phyloP scores from a whole-genome alignment of 2,329 filamentous ascomycete species.

The Chaetomium strumarium region DNA sequence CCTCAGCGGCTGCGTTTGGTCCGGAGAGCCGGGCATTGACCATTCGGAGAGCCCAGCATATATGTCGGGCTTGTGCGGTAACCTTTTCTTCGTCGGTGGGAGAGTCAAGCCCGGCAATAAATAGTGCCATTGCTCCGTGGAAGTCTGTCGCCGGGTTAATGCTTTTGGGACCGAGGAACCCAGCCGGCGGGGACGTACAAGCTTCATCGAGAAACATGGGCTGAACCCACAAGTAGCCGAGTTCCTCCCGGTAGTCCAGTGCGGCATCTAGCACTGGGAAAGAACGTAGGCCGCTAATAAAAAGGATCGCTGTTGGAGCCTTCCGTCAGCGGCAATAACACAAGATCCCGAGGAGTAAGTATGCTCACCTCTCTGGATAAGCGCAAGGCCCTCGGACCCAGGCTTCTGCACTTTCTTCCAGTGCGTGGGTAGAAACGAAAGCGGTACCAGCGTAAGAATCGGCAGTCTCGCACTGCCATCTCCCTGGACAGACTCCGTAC shows the following conservation, averaged over 20 bases:
- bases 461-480: not conserved
- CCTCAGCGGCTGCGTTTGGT: slow-evolving; percentile 24
- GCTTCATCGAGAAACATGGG: slow-evolving; percentile 23
- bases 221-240: not conserved
- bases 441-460: not conserved
- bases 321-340: too few relatives aligned
- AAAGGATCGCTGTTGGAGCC: not conserved
- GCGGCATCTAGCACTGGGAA: slow-evolving; percentile 1
- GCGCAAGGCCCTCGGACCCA: not conserved
- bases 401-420: not conserved
- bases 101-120: not conserved
- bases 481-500: too few relatives aligned
- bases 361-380: slow-evolving; percentile 1
- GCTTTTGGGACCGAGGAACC: not conserved
- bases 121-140: slow-evolving; percentile 26
- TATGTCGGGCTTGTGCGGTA: slow-evolving; percentile 22
- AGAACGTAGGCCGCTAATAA: slow-evolving; percentile 5
- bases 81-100: not conserved
- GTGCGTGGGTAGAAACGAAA: not conserved
- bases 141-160: slow-evolving; percentile 22
- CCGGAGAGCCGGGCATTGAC: slow-evolving; percentile 28
- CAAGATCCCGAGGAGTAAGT: too few relatives aligned
- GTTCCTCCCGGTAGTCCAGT: slow-evolving; percentile 5
- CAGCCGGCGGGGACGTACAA: slow-evolving; percentile 22
- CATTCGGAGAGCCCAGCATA: slow-evolving; percentile 25